Evolutionary conservation across 805 yeast genomes (phyloP).

Genomic region (Barnettozyma siamensis): DNA sequence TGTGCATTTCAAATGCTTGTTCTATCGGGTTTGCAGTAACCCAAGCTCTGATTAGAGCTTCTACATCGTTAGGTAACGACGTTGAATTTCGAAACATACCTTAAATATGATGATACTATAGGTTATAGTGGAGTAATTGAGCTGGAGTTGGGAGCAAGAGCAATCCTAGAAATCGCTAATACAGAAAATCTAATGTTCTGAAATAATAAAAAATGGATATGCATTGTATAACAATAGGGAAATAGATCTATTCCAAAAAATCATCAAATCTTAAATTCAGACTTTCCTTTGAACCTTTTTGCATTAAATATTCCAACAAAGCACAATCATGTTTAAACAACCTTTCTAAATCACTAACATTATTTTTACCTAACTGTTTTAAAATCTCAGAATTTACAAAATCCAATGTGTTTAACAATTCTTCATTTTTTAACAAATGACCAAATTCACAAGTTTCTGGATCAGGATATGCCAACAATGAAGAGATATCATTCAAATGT

Average conservation of each 20-base stretch:
- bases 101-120: no score
- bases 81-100: no score
- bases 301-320: slow-evolving; percentile 24
- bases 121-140: no score
- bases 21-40: no score
- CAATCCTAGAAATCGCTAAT: no score
- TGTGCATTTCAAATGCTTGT: no score
- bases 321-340: slow-evolving; percentile 38
- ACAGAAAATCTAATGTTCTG: no score
- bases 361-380: slow-evolving; percentile 36
- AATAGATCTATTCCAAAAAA: slow-evolving; percentile 1
- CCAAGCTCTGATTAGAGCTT: no score
- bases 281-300: slow-evolving; percentile 38
- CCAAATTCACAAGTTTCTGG: slow-evolving; percentile 38
- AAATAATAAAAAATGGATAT: no score
- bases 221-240: no score
- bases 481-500: slow-evolving; percentile 40
- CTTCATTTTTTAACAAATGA: slow-evolving; percentile 30
- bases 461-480: slow-evolving; percentile 47
- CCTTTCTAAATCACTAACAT: slow-evolving; percentile 38
- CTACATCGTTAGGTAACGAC: no score
- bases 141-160: no score
- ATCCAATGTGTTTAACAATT: slow-evolving; percentile 35
- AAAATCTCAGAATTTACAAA: slow-evolving; percentile 38
- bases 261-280: slow-evolving; percentile 15